Conservation (phyloP, 768 basidiomycete genomes). For the Kwoniella bestiolae region DNA sequence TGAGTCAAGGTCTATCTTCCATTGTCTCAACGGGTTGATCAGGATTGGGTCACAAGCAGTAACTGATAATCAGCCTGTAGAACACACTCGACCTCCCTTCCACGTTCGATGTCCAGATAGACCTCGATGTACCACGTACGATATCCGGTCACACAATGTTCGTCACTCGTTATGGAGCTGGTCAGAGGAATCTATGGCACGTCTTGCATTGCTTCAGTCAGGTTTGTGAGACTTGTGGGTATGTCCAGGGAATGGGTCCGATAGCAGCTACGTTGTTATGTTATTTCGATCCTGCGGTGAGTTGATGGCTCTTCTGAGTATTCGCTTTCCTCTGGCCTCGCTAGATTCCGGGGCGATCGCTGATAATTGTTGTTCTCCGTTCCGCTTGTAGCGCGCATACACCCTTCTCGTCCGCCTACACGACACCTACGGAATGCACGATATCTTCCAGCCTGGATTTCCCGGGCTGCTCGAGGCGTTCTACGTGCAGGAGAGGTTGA, state of each 20-base stretch:
- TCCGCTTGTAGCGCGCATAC: conserved; percentile 67
- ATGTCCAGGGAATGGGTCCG: conserved; percentile 99
- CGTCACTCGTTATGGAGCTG: conserved; percentile 90
- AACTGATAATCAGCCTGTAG: too few relatives aligned
- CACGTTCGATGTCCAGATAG: conserved; percentile 92
- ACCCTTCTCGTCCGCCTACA: conserved; percentile 84
- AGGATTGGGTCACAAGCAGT: too few relatives aligned
- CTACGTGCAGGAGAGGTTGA: conserved; percentile 89
- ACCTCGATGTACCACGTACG: conserved; percentile 94
- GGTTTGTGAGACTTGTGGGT: conserved; percentile 82
- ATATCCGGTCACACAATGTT: conserved; percentile 95
- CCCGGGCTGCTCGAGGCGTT: conserved; percentile 95
- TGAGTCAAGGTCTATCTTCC: too few relatives aligned
- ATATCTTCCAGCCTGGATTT: conserved; percentile 89
- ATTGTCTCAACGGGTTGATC: too few relatives aligned
- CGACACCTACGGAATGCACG: conserved; percentile 82
- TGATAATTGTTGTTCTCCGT: background rate
- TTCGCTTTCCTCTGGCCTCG: too few relatives aligned
- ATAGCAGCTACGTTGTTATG: conserved; percentile 92
- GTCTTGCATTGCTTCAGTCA: conserved; percentile 91
- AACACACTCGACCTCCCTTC: conserved; percentile 78
- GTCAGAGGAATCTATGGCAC: conserved; percentile 93
- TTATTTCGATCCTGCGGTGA: conserved; percentile 82
- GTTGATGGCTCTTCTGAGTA: conserved; percentile 16
- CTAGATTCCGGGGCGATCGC: background rate